phyloP scores from a whole-genome alignment of 2,329 filamentous ascomycete genomes.

The Cryphonectria radicalis region DNA sequence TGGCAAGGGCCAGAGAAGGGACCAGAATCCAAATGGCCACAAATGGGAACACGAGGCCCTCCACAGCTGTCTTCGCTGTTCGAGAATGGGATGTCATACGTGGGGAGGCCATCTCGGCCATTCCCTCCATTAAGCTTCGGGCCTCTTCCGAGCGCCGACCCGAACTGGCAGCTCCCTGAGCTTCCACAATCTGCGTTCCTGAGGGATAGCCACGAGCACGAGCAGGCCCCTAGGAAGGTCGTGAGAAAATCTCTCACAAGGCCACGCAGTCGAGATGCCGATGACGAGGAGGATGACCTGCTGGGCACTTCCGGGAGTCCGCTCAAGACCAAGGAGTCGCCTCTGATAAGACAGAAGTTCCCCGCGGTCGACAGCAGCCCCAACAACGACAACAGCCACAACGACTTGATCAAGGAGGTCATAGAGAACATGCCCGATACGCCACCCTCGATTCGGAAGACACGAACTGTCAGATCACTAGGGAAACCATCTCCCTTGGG shows the following conservation, averaged over 20 bases:
- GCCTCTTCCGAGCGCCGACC: conserved; percentile 37
- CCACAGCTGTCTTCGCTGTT: conserved; percentile 32
- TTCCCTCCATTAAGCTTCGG: conserved; percentile 26
- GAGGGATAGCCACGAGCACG: conserved; percentile 21
- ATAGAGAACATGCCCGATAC: conserved; percentile 25
- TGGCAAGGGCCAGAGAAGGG: background rate
- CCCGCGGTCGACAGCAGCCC: conserved; percentile 25
- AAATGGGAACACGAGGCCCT: conserved; percentile 12
- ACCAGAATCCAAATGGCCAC: background rate
- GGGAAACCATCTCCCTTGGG: conserved; percentile 14
- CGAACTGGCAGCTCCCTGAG: conserved; percentile 45
- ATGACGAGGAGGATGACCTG: conserved; percentile 41
- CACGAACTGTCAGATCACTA: background rate
- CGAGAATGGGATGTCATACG: conserved; percentile 28
- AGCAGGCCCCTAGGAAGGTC: conserved; percentile 17
- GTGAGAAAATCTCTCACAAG: conserved; percentile 27
- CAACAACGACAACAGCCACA: conserved; percentile 18
- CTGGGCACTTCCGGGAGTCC: conserved; percentile 25
- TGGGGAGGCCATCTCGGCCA: background rate
- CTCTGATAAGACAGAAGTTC: conserved; percentile 24
- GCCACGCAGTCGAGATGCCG: conserved; percentile 31
- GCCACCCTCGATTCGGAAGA: conserved; percentile 14
- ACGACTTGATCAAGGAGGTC: conserved; percentile 24
- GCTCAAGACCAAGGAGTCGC: conserved; percentile 7
- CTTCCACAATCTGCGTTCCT: conserved; percentile 35